Evolutionary conservation across 805 yeast species (phyloP).

Genomic region (Isabelozyma pseudorhagii): DNA sequence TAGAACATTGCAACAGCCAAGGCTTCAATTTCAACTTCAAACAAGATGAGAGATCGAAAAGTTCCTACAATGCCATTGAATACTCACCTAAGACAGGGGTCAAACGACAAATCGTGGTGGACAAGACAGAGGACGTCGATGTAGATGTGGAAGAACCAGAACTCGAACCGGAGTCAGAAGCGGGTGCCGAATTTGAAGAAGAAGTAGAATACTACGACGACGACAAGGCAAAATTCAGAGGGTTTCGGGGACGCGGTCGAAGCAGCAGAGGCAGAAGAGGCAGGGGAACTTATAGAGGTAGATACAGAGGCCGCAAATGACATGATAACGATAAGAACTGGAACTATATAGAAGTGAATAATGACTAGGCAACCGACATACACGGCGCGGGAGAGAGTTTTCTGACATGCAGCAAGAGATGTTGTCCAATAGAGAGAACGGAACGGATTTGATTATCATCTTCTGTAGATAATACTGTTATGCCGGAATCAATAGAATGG

Average conservation of each 20-base stretch:
- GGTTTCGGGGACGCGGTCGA: not conserved
- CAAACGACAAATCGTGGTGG: constrained; percentile 1
- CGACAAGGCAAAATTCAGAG: not conserved
- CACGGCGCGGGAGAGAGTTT: not conserved
- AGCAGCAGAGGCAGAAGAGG: constrained; percentile 13
- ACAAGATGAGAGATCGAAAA: constrained; percentile 5
- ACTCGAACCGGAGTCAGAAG: not conserved
- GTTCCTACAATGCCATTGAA: constrained; percentile 1
- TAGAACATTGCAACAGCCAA: constrained; percentile 47
- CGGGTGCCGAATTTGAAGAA: not conserved
- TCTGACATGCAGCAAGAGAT: too few relatives aligned
- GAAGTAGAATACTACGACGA: constrained; percentile 5
- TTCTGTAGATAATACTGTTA: too few relatives aligned
- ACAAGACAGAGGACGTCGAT: not conserved
- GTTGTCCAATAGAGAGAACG: too few relatives aligned
- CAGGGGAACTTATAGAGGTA: constrained; percentile 6
- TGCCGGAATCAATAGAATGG: too few relatives aligned
- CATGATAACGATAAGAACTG: constrained; percentile 3
- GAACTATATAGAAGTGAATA: not conserved
- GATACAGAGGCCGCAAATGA: constrained; percentile 8
- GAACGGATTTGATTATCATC: too few relatives aligned
- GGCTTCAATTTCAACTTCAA: constrained; percentile 67
- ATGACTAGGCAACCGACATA: not conserved
- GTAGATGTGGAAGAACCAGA: constrained; percentile 1
- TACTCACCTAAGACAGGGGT: constrained; percentile 6